Percentiles rank a stretch among this genome's conserved stretches.
These are phyloP conservation scores for Condylostoma magnum DNA, from an alignment of 169 alveolate species.

Conservation along the genomic window DNA sequence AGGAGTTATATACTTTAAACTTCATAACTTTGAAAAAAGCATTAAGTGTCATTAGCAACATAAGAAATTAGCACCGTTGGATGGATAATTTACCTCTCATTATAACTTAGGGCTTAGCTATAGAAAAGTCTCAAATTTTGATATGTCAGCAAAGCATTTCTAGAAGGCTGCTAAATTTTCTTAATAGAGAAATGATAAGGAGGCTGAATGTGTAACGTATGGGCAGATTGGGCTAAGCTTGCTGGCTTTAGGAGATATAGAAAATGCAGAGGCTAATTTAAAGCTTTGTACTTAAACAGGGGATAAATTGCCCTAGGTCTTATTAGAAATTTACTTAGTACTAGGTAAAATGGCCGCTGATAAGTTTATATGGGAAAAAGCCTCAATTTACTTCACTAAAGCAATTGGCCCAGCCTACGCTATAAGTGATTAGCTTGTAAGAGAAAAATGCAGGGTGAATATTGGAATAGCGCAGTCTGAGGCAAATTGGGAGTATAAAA, in stretches of 20 bases:
- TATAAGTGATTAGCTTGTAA: background rate
- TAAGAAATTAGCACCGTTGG: slow-evolving; percentile 45
- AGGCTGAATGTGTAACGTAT: slow-evolving; percentile 46
- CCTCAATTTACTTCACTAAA: background rate
- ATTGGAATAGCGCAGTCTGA: too few species aligned
- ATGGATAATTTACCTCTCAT: slow-evolving; percentile 49
- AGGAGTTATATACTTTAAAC: slow-evolving; percentile 50
- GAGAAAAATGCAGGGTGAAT: slow-evolving; percentile 6
- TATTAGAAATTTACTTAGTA: slow-evolving; percentile 45
- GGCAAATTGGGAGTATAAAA: too few species aligned
- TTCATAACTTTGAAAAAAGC: slow-evolving; percentile 46
- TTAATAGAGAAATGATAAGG: slow-evolving; percentile 32
- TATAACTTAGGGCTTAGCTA: slow-evolving; percentile 53
- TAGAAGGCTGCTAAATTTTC: slow-evolving; percentile 33
- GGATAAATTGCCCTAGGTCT: slow-evolving; percentile 21
- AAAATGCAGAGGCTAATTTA: slow-evolving; percentile 33
- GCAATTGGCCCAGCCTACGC: background rate
- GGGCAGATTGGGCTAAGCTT: slow-evolving; percentile 53
- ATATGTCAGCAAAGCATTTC: slow-evolving; percentile 37
- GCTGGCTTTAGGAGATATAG: slow-evolving; percentile 1
- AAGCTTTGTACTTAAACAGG: slow-evolving; percentile 41
- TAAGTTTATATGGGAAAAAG: background rate
- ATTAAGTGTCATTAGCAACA: slow-evolving; percentile 52
- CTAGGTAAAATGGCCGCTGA: slow-evolving; percentile 35
- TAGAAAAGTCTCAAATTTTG: slow-evolving; percentile 41